Percentiles rank a stretch among this genome's conserved stretches.
Evolutionary conservation across 208 protist genomes (phyloP).

Genomic region (Leishmania guyanensis): DNA sequence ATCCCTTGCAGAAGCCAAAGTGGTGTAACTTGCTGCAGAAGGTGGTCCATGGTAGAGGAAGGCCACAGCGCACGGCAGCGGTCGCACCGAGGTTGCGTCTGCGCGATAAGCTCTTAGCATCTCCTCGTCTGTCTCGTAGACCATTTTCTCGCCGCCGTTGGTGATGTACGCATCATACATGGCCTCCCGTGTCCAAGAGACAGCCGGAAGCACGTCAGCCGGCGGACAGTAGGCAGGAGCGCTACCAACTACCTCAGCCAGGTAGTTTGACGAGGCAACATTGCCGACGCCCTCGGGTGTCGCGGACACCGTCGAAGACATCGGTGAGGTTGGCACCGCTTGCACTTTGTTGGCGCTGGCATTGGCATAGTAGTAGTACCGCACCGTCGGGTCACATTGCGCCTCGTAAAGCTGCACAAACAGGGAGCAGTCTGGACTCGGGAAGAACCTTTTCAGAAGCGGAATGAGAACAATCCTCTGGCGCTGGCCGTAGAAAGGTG

Average conservation of each 20-base stretch:
- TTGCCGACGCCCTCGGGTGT: slow-evolving; percentile 9
- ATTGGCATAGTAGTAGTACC: slow-evolving; percentile 57
- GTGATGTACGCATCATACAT: slow-evolving; percentile 47
- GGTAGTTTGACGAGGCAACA: slow-evolving; percentile 8
- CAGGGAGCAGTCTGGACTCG: slow-evolving; percentile 44
- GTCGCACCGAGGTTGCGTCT: slow-evolving; percentile 29
- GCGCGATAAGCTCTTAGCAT: slow-evolving; percentile 34
- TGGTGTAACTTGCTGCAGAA: background rate
- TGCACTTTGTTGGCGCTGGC: slow-evolving; percentile 5
- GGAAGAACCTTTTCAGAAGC: slow-evolving; percentile 58
- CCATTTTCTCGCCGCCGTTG: slow-evolving; percentile 22
- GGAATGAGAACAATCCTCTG: slow-evolving; percentile 62
- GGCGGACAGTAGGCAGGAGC: slow-evolving; percentile 28
- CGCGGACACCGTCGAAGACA: slow-evolving; percentile 5
- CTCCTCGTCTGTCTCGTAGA: slow-evolving; percentile 45
- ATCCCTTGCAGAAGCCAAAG: background rate
- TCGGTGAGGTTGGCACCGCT: slow-evolving; percentile 2
- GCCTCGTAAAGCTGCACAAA: slow-evolving; percentile 66
- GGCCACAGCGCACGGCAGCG: slow-evolving; percentile 64
- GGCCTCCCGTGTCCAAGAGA: slow-evolving; percentile 28
- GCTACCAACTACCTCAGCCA: slow-evolving; percentile 16
- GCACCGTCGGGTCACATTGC: slow-evolving; percentile 59
- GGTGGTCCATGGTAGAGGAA: slow-evolving; percentile 41
- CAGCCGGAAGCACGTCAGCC: slow-evolving; percentile 36
- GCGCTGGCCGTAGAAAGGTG: slow-evolving; percentile 48